Evolutionary conservation across 2,329 filamentous ascomycete genomes (phyloP), one percentile per base, ranked within the genome.

Genomic region (Pseudogymnoascus sp.): DNA sequence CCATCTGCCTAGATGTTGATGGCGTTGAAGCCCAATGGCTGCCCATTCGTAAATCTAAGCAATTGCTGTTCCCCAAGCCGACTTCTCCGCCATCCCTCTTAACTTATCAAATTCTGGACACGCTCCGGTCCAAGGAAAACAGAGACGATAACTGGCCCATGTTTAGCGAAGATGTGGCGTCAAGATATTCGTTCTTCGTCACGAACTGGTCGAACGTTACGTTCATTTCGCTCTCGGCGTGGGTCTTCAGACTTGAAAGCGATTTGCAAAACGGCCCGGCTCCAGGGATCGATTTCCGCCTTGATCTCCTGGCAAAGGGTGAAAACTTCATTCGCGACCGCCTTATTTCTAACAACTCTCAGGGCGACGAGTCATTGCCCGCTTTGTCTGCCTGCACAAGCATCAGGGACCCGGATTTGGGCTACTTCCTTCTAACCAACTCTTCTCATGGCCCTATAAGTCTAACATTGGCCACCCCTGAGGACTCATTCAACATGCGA

Each of bases 21-120:
- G 84, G 84, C 1, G 79, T 87, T 13, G 81, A 87, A 70, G 85
- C 85, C n/a, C 82, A 86, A 69, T 88, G 85, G 85, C 74, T 88
- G 17, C 82, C 83, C 5, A 82, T 79, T 63, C 78, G 75, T 68
- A 85, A 80, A 67, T 78, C 77, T 1, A 81, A 76, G 67, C 64
- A 64, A 38, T 72, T 74, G n/a, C 74, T 75, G 9, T 70, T 79
- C 9, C 65, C 74, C 15, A 74, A 74, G 1, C 71, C 74, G 10
- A 66, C 71, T 1, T 74, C 77, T 0, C 70, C 77, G 2, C 81
- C 81, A 2, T 77, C 79, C 0, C 75, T 88, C 8, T 74, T 87
- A 27, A 83, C 82, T 0, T 86, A 87, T 69, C 84, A 88, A 67
- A 82, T 82, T 31, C 77, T 88, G 61, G 85, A 87, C 66, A 84